phyloP scores from a whole-genome alignment of 768 basidiomycete species.

The Termitomyces sp. region DNA sequence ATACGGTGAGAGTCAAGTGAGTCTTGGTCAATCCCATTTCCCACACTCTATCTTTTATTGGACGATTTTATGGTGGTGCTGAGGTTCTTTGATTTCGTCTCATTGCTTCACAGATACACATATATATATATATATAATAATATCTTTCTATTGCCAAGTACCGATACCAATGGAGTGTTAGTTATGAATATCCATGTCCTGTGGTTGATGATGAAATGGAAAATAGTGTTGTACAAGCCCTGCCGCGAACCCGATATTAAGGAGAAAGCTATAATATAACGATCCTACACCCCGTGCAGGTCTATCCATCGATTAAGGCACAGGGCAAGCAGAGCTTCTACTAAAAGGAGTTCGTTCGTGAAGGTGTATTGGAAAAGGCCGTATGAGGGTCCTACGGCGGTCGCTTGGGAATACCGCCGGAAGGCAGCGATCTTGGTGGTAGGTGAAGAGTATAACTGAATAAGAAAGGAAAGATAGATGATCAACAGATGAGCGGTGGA shows the following conservation, averaged over 20 bases:
- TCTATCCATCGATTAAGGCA: slow-evolving; percentile 76
- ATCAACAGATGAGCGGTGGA: background rate
- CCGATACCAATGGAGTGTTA: slow-evolving; percentile 19
- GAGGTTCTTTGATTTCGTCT: slow-evolving; percentile 16
- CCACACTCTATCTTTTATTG: slow-evolving; percentile 18
- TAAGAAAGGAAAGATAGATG: background rate
- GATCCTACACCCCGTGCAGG: slow-evolving; percentile 38
- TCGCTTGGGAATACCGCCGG: slow-evolving; percentile 44
- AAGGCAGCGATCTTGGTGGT: slow-evolving; percentile 53
- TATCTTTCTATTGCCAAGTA: slow-evolving; percentile 15
- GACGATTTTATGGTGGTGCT: slow-evolving; percentile 7
- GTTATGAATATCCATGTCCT: slow-evolving; percentile 14
- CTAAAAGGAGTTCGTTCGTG: slow-evolving; percentile 50
- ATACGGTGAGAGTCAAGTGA: slow-evolving; percentile 28
- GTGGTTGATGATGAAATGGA: slow-evolving; percentile 9
- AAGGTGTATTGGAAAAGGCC: slow-evolving; percentile 63
- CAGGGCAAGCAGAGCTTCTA: slow-evolving; percentile 60
- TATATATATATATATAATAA: slow-evolving; percentile 17
- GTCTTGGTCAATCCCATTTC: slow-evolving; percentile 13
- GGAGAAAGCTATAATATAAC: slow-evolving; percentile 3
- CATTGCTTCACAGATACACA: slow-evolving; percentile 17
- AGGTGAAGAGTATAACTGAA: slow-evolving; percentile 43
- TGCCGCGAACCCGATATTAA: slow-evolving; percentile 8
- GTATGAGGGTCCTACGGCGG: slow-evolving; percentile 59
- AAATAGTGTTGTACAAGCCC: slow-evolving; percentile 1